These are phyloP conservation scores for Coemansia sp. DNA, from an alignment of 192 early-diverging fungal genomes.

Conservation along the genomic window DNA sequence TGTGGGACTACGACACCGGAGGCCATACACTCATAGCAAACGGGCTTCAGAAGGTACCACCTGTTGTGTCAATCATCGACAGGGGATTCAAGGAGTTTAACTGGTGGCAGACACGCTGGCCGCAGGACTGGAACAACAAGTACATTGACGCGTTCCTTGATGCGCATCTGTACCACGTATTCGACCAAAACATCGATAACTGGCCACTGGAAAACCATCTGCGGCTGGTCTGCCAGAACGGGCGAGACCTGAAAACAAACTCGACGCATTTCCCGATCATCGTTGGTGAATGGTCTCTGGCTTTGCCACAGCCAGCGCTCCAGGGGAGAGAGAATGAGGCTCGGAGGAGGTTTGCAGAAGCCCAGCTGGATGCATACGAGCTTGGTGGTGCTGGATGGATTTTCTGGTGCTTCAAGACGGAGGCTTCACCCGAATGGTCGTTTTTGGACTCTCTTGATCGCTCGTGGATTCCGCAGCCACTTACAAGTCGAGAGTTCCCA, in stretches of 20 bases:
- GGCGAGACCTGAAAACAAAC: constrained; percentile 40
- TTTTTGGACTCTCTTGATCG: constrained; percentile 65
- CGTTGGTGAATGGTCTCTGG: constrained; percentile 74
- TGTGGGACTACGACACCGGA: constrained; percentile 54
- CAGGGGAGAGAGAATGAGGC: constrained; percentile 62
- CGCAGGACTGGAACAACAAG: constrained; percentile 49
- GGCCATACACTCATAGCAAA: constrained; percentile 36
- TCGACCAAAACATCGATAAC: constrained; percentile 46
- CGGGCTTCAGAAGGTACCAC: constrained; percentile 31
- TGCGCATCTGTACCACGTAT: constrained; percentile 56
- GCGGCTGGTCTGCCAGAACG: constrained; percentile 38
- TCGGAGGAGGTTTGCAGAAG: constrained; percentile 58
- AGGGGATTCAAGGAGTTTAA: constrained; percentile 52
- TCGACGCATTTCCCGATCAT: constrained; percentile 61
- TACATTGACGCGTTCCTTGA: constrained; percentile 49
- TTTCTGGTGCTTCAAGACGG: constrained; percentile 75
- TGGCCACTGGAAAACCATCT: constrained; percentile 45
- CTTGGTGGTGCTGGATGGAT: constrained; percentile 63
- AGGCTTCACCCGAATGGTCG: constrained; percentile 70
- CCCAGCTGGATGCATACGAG: constrained; percentile 70
- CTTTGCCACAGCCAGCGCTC: constrained; percentile 60
- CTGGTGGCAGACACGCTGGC: constrained; percentile 53
- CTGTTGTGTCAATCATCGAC: constrained; percentile 45
- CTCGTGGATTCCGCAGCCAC: constrained; percentile 63
- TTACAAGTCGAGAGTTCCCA: constrained; percentile 42